Evolutionary conservation across 2,329 filamentous ascomycete species (phyloP).

Genomic region (Fusarium miscanthi): DNA sequence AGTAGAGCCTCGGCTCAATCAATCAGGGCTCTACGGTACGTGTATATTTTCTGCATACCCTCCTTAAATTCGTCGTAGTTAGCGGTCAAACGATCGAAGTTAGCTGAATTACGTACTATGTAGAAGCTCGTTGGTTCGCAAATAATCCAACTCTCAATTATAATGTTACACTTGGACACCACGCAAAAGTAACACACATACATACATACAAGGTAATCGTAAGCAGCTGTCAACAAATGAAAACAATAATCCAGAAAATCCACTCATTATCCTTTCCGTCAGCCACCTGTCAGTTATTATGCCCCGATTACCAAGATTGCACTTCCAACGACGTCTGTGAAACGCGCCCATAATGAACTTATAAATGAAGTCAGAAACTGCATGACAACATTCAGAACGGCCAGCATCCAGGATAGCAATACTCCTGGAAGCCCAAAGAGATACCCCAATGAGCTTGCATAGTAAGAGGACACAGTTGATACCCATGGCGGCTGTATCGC

Average conservation of each 20-base stretch:
- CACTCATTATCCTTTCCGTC: background rate
- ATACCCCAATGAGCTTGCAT: background rate
- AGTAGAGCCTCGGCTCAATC: background rate
- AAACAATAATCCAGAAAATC: background rate
- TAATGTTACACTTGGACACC: background rate
- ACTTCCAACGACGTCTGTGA: background rate
- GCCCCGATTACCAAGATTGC: background rate
- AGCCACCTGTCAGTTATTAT: background rate
- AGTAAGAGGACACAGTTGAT: background rate
- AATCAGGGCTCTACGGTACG: background rate
- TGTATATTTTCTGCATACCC: background rate
- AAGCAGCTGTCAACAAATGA: background rate
- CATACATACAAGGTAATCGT: too few relatives aligned
- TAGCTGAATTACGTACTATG: background rate
- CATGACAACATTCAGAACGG: background rate
- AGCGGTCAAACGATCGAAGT: background rate
- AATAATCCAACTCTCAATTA: too few relatives aligned
- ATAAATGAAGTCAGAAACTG: background rate
- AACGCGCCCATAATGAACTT: background rate
- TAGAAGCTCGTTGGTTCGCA: too few relatives aligned
- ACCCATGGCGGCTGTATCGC: conserved; percentile 5
- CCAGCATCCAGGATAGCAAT: background rate
- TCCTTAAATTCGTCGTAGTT: background rate
- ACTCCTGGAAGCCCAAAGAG: background rate
- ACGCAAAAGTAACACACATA: background rate